Evolutionary conservation across 257 asterid genomes (phyloP), one percentile per base, ranked within the genome.

Genomic region (Linderniella brevidens): DNA sequence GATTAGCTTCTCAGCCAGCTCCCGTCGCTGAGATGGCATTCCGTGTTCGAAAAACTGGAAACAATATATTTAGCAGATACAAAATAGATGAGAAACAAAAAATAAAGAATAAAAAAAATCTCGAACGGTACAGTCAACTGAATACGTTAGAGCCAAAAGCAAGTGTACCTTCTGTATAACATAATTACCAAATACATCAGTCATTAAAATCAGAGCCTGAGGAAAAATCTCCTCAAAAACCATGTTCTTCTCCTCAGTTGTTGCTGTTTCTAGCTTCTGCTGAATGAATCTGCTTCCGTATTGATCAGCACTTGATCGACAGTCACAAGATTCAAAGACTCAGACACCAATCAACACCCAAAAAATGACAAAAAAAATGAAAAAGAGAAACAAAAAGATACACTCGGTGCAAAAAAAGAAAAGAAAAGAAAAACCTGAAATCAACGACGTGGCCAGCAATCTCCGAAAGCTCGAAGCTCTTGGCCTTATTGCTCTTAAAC

Each of bases 201-300:
- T 79, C 92, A 79, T 67, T 17, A 46, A 13, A 9, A 13, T 19
- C 10, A 46, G 32, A 17, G 51, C 51, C 18, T 46, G 35, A 46
- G 51, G 35, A 17, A 46, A 46, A 9, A 46, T 46, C 25, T 46
- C 51, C 4, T 46, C 51, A 17, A 46, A 79, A 39, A 79, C 92
- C 77, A 72, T 75, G 69, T 59, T 70, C 58, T 75, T 79, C 79
- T 79, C 92, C 47, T 75, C 79, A 0, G 53, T 38, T 14, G 82
- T 73, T 44, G 92, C 82, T 41, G 82, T 76, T 66, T 79, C 92
- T 42, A 79, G 75, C 53, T 76, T 79, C 37, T 79, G 92, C 48
- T 79, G 92, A 52, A 79, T 79, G 65, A 79, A 79, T 25, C 92
- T 76, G 55, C 92, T 79, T 59, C 92, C 92, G 63, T 79, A 79